Percentiles rank a stretch among this genome's conserved stretches.
These are phyloP conservation scores for Coprinellus micaceus DNA, from an alignment of 768 basidiomycete species.

Conservation along the genomic window DNA sequence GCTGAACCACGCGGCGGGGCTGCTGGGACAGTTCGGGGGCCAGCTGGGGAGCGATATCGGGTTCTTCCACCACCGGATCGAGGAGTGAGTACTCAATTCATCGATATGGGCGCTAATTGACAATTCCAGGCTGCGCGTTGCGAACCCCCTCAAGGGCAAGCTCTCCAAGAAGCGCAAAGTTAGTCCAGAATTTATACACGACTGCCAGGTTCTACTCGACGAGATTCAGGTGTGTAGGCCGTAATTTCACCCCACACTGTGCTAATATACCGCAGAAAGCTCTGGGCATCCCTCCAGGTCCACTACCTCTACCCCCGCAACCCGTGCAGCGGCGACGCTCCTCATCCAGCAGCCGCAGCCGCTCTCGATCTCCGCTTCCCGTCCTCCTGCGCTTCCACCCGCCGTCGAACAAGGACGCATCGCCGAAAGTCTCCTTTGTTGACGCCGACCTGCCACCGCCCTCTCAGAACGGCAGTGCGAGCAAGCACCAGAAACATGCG, in stretches of 20 bases:
- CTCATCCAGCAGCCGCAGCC: background rate
- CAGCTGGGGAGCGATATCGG: background rate
- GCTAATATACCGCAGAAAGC: background rate
- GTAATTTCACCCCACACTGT: too few relatives aligned
- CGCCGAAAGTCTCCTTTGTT: constrained; percentile 4
- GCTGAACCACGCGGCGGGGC: background rate
- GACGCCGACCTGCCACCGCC: background rate
- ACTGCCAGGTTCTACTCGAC: background rate
- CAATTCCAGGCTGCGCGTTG: background rate
- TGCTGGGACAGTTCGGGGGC: background rate
- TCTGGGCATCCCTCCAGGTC: background rate
- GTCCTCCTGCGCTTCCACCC: background rate
- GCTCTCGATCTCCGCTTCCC: constrained; percentile 2
- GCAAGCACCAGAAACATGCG: background rate
- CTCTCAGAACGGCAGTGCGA: background rate
- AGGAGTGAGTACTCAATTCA: background rate
- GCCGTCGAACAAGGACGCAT: background rate
- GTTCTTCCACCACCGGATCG: background rate
- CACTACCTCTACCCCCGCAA: background rate
- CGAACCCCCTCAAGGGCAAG: background rate
- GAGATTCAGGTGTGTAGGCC: background rate
- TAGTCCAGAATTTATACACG: background rate
- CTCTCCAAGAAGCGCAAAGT: constrained; percentile 2
- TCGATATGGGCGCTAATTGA: background rate
- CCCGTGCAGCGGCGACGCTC: background rate